phyloP scores from a whole-genome alignment of 305 asterid species.

The Solanum chacoense region DNA sequence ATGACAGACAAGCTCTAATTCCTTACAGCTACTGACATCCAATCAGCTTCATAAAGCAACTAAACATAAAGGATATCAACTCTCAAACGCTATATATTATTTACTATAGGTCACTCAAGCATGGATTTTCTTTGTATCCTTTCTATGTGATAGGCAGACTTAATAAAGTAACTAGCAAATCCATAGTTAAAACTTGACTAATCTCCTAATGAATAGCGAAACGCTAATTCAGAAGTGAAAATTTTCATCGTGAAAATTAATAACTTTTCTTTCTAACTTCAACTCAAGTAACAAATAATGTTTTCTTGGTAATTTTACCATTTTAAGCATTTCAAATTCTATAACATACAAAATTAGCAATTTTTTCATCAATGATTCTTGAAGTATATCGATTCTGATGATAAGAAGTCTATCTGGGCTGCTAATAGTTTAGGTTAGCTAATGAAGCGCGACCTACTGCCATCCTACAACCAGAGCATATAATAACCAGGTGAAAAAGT shows the following conservation, averaged over 20 bases:
- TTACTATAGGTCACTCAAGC: background rate
- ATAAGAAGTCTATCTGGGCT: background rate
- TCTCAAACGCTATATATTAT: background rate
- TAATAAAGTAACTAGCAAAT: background rate
- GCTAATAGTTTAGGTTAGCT: background rate
- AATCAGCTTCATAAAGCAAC: background rate
- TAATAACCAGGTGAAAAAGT: background rate
- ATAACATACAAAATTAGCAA: background rate
- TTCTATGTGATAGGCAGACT: background rate
- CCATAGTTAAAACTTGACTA: background rate
- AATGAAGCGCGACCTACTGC: background rate
- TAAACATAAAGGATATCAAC: background rate
- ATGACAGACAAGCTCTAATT: no score
- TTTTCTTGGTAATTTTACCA: background rate
- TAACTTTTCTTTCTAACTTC: background rate
- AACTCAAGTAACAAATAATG: background rate
- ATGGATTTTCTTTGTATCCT: background rate
- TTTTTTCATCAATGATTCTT: background rate
- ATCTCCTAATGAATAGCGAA: background rate
- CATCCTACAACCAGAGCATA: background rate
- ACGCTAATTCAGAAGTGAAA: background rate
- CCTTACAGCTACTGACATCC: background rate
- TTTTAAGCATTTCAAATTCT: conserved; percentile 1
- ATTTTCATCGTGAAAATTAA: background rate
- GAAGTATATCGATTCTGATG: background rate